Evolutionary conservation across 129 eudicot genomes (phyloP), one percentile per base, ranked within the genome.

Genomic region (Pseudognaphalium luteoalbum): DNA sequence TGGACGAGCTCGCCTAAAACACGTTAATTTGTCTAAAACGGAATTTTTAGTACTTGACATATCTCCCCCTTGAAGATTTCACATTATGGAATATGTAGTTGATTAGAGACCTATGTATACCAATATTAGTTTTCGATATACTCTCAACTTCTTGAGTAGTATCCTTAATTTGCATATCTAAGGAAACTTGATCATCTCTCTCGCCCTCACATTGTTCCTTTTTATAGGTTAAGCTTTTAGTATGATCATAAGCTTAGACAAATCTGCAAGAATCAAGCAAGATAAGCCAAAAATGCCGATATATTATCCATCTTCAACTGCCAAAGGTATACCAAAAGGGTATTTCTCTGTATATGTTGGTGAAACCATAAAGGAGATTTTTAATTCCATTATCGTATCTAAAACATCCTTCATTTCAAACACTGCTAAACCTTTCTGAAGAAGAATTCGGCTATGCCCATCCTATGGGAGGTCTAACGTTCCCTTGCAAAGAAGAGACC

Each of bases 381-480:
- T 34, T 73, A 52, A 34, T 64, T 32, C 78, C 68, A 7, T 64
- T 72, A 33, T 22, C 47, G 5, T 79, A 65, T 64, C 30, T 79
- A 63, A 34, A 51, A 51, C 82, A 79, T 72, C 73, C 82, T 63
- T 79, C 41, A 0, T 79, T 79, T 63, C 78, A 79, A 3, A 72
- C 30, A 9, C 5, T 63, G 73, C 3, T 79, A 3, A 63, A 63
- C 44, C 2, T 50, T 12, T 29, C 19, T 0, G 44, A 34, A 79
- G 82, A 79, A 30, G 82, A 71, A 57, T 79, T 33, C 47, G 82
- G 69, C 29, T 80, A 75, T 51, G 33, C 15, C 60, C 81, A 75
- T 69, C 82, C 82, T 10, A 75, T 34, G 84, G 77, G 84, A 59
- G 77, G 84, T 19, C 77, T 81, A 6, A 81, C 81, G 21, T n/a